Percentiles rank a stretch among this genome's conserved stretches.
Conservation (phyloP, 1,284 basidiomycete species). For the Tilletia indica region DNA sequence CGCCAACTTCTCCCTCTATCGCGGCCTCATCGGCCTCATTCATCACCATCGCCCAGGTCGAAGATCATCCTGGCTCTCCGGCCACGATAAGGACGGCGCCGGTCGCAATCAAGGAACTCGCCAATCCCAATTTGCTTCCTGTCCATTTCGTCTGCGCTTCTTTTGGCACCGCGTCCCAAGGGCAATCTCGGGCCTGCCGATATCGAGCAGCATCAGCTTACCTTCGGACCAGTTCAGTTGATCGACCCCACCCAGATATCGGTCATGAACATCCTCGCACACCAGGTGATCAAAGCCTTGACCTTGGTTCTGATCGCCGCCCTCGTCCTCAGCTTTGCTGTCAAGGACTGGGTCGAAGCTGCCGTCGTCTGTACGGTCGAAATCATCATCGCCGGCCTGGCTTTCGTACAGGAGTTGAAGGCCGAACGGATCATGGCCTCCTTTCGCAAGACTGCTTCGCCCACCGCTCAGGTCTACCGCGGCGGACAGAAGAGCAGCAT, state of each 20-base stretch:
- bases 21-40: too few relatives aligned
- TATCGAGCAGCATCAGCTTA: slow-evolving; percentile 28
- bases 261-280: slow-evolving; percentile 35
- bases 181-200: slow-evolving; percentile 33
- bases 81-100: too few relatives aligned
- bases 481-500: slow-evolving; percentile 22
- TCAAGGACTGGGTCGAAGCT: slow-evolving; percentile 33
- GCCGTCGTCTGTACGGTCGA: slow-evolving; percentile 31
- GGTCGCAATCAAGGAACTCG: too few relatives aligned
- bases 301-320: slow-evolving; percentile 32
- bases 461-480: slow-evolving; percentile 42
- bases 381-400: slow-evolving; percentile 44
- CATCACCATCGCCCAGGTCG: too few relatives aligned
- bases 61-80: too few relatives aligned
- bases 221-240: slow-evolving; percentile 39
- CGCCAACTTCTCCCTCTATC: too few relatives aligned
- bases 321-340: slow-evolving; percentile 30
- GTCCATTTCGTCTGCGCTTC: too few relatives aligned
- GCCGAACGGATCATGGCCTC: slow-evolving; percentile 50
- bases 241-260: slow-evolving; percentile 29
- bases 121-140: too few relatives aligned
- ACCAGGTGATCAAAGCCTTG: slow-evolving; percentile 32
- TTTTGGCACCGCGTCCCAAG: too few relatives aligned
- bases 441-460: slow-evolving; percentile 43
- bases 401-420: slow-evolving; percentile 49